Conservation (phyloP, 148 eudicot species). For the Salicornia ramosissima region DNA sequence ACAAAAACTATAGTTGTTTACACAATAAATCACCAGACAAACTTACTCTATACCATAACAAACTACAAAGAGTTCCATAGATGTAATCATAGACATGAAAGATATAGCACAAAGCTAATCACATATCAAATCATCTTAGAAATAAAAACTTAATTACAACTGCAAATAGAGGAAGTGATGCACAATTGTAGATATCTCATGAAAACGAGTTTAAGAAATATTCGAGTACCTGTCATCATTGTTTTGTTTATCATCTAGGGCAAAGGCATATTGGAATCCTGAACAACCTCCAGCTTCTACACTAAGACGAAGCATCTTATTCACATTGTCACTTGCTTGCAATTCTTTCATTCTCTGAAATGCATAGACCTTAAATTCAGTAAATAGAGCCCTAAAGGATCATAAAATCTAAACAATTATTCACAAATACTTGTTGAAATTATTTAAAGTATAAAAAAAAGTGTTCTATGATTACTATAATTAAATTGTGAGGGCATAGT, state of each 20-base stretch:
- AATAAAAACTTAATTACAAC: no score
- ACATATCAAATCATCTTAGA: not conserved
- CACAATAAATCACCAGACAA: not conserved
- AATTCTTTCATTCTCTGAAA: constrained; percentile 84
- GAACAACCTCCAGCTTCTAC: constrained; percentile 99
- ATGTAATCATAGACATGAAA: not conserved
- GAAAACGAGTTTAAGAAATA: no score
- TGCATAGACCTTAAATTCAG: constrained; percentile 18
- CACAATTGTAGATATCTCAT: no score
- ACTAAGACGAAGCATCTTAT: constrained; percentile 77
- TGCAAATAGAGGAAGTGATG: no score
- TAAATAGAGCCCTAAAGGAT: not conserved
- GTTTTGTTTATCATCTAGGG: constrained; percentile 63
- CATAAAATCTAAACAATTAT: not conserved
- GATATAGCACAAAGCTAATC: not conserved
- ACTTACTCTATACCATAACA: not conserved
- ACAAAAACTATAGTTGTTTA: not conserved
- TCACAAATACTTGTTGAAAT: not conserved
- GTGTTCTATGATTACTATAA: not conserved
- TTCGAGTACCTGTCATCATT: constrained; percentile 71
- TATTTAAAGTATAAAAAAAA: not conserved
- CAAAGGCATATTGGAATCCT: constrained; percentile 88
- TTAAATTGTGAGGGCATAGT: no score
- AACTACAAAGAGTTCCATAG: not conserved
- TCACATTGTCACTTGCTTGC: constrained; percentile 60